Base-by-base conservation (phyloP, 2,329 filamentous ascomycete genomes). In the Clarireedia hainanense region DNA sequence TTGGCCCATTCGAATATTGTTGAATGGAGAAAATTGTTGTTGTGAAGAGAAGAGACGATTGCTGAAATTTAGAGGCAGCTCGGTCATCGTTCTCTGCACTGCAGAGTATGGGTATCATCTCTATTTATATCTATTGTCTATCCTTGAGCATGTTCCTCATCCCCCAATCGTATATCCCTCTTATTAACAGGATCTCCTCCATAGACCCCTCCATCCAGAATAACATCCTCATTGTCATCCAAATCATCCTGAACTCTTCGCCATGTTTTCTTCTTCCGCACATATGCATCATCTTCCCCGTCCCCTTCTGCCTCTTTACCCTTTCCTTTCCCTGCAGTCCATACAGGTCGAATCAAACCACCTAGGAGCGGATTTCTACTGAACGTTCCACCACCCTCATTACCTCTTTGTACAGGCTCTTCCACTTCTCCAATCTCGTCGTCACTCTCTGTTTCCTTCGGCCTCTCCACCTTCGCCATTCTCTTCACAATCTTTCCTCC, bases 401-500 rank as follows among this genome's bases (percentile, higher is more conserved):
- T 63, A 9, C 58, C 60, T 53, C 57, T 64, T 5, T 40, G 54
- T 23, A 57, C 14, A 43, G 52, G 26, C 59, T 39, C 14, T 46
- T 56, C 30, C 52, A 42, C 58, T 42, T 61, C 63, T 7, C 60
- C 57, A 15, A 58, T 62, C n/a, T 68, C 64, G 6, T 67, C 61
- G 46, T 67, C 61, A 39, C 60, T 57, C 37, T 64, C 62, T 2
- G 56, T 53, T 37, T 54, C 52, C 20, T 58, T 48, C 17, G 63
- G 63, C 37, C 58, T 60, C 48, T 68, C 66, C 15, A 67, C 56
- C n/a, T 60, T 58, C 4, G 58, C 63, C 64, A 68, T 65, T 47
- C 61, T 65, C 63, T 67, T 70, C 6, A 70, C 60, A 7, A 88
- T 76, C 58, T 81, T 85, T 1, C 83, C 83, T 2, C 80, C 81